Evolutionary conservation across 2,329 filamentous ascomycete genomes (phyloP).

Genomic region (Fusarium bulbicola): DNA sequence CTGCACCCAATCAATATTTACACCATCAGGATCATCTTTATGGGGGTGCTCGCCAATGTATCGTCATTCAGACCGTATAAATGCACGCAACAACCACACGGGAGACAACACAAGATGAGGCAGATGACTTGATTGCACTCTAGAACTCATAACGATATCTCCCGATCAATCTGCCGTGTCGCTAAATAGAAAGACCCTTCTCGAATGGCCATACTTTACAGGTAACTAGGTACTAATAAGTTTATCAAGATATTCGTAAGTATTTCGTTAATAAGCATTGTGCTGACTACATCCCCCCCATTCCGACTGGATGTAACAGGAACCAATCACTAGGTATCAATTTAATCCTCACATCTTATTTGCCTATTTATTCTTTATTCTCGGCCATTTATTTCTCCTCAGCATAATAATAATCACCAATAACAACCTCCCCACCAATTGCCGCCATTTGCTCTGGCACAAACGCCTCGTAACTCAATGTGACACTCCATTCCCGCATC

Average conservation of each 20-base stretch:
- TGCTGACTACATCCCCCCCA: not conserved
- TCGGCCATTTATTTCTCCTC: not conserved
- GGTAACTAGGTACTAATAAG: not conserved
- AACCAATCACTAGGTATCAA: not conserved
- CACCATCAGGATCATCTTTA: not conserved
- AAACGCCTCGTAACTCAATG: constrained; percentile 28
- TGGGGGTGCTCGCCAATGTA: not conserved
- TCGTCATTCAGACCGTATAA: not conserved
- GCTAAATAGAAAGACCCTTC: not conserved
- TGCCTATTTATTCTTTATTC: not conserved
- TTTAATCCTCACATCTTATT: constrained; percentile 1
- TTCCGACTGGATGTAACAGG: not conserved
- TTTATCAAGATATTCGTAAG: not conserved
- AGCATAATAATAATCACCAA: not conserved
- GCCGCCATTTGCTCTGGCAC: constrained; percentile 11
- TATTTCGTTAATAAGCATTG: not conserved
- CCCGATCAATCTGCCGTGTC: not conserved
- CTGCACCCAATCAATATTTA: not conserved
- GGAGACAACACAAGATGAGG: not conserved
- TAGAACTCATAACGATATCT: not conserved
- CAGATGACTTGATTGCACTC: not conserved
- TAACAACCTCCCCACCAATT: not conserved
- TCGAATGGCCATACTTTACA: not conserved
- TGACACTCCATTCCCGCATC: constrained; percentile 22
- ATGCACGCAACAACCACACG: not conserved